Evolutionary conservation across 2,329 filamentous ascomycete genomes (phyloP), one percentile per base, ranked within the genome.

Genomic region (Rasamsonia emersonii): DNA sequence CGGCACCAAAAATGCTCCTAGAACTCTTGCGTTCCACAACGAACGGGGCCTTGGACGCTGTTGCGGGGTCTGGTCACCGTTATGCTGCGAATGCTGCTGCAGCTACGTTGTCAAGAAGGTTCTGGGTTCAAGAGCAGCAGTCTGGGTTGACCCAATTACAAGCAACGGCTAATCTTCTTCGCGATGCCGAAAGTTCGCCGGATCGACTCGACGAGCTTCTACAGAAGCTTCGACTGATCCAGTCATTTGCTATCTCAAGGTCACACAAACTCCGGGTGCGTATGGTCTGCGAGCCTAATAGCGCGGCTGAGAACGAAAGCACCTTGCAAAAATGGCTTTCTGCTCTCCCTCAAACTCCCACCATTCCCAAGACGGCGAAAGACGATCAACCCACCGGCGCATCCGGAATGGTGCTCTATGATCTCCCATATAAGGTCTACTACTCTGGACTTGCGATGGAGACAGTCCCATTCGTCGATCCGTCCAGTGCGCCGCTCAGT

Each of bases 401-500:
- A 16, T 62, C 65, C 32, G 51, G 57, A 42, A 91, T 86, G 56
- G 80, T 86, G 0, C 93, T 96, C 62, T 96, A 93, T 61, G 82
- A 89, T 15, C 70, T 98, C 11, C 91, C 91, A 1, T 98, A 94
- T 61, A 91, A 98, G 61, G 91, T 98, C 19, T 95, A 93, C 55
- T 96, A 96, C 54, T 86, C 89, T 5, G 82, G 80, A 10, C 70
- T 91, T 26, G 81, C 86, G 11, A 62, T 94, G 9, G 79, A 83
- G 5, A 93, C 89, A 1, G 81, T 82, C 0, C 83, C 88, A 0
- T 98, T 95, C 59, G 79, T 77, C 3, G 75, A 83, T 25, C 58
- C 77, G 0, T 72, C 82, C 32, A 79, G 82, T 24, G 85, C 91
- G 1, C 74, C 86, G 0, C 76, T 96, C 10, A 86, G 89, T 48